Evolutionary conservation across 202 grass and related monocot genomes (phyloP).

Genomic region (Zoysia matrella): DNA sequence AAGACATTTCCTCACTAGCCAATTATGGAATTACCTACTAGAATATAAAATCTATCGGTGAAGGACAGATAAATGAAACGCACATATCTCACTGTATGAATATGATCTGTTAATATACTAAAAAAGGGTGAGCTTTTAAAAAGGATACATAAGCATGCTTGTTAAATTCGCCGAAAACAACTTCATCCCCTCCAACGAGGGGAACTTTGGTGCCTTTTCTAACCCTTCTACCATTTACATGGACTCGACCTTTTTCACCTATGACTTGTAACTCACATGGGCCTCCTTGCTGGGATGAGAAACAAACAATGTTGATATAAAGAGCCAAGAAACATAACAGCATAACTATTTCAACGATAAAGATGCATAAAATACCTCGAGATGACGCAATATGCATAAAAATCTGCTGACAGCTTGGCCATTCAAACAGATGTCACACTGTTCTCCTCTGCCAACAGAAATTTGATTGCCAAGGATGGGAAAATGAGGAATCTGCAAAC

Average conservation of each 20-base stretch:
- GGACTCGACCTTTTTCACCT: conserved; percentile 51
- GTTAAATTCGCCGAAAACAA: conserved; percentile 49
- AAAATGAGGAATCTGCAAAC: conserved; percentile 63
- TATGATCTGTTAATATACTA: conserved; percentile 5
- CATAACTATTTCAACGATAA: not conserved
- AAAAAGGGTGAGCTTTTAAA: too few relatives aligned
- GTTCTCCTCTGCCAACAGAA: conserved; percentile 44
- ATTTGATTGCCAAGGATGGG: conserved; percentile 29
- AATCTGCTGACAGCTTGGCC: conserved; percentile 39
- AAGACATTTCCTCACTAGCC: conserved; percentile 1
- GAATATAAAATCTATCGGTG: conserved; percentile 4
- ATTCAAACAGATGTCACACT: conserved; percentile 51
- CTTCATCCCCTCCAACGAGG: conserved; percentile 61
- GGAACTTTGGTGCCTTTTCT: conserved; percentile 14
- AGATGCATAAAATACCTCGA: conserved; percentile 52
- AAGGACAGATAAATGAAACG: conserved; percentile 20
- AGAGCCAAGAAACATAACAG: conserved; percentile 23
- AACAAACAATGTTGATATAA: conserved; percentile 35
- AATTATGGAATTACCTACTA: conserved; percentile 1
- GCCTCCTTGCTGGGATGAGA: conserved; percentile 55
- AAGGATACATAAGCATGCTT: conserved; percentile 83
- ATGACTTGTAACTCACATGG: conserved; percentile 58
- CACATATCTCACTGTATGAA: not conserved
- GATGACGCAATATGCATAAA: conserved; percentile 56
- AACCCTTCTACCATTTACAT: conserved; percentile 53